These are phyloP conservation scores for Phragmites australis DNA, from an alignment of 176 grass and related monocot genomes.

Conservation along the genomic window DNA sequence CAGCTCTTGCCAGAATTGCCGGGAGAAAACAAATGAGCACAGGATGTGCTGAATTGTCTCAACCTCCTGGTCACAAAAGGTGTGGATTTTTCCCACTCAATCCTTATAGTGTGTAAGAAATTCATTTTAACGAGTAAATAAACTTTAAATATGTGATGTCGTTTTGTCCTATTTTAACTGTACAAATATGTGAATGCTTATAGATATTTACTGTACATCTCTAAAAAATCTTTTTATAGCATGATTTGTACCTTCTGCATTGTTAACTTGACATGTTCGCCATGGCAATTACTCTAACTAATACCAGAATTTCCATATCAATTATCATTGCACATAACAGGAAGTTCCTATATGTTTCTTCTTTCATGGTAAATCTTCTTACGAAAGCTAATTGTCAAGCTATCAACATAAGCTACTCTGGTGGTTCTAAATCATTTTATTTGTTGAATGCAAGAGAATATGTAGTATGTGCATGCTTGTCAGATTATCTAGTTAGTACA, in stretches of 20 bases:
- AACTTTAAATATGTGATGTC: background rate
- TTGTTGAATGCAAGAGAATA: background rate
- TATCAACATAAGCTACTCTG: background rate
- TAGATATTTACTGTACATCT: background rate
- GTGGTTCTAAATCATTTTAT: background rate
- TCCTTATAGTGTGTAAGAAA: too few species aligned
- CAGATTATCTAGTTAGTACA: background rate
- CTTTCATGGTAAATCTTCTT: background rate
- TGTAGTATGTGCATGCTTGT: slow-evolving; percentile 9
- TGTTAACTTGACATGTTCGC: background rate
- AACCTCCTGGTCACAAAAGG: background rate
- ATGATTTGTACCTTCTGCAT: too few species aligned
- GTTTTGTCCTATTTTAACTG: background rate
- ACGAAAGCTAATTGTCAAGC: background rate
- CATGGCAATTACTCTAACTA: background rate
- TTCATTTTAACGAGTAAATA: background rate
- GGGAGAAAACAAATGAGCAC: background rate
- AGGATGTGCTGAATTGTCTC: too few species aligned
- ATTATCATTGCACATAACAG: background rate
- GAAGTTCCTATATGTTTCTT: background rate
- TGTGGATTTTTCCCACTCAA: too few species aligned
- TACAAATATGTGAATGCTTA: background rate
- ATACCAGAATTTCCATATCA: background rate
- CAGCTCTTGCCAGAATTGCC: background rate
- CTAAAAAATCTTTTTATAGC: background rate